Evolutionary conservation across 2,329 filamentous ascomycete species (phyloP), one percentile per base, ranked within the genome.

Genomic region (Plenodomus tracheiphilus): DNA sequence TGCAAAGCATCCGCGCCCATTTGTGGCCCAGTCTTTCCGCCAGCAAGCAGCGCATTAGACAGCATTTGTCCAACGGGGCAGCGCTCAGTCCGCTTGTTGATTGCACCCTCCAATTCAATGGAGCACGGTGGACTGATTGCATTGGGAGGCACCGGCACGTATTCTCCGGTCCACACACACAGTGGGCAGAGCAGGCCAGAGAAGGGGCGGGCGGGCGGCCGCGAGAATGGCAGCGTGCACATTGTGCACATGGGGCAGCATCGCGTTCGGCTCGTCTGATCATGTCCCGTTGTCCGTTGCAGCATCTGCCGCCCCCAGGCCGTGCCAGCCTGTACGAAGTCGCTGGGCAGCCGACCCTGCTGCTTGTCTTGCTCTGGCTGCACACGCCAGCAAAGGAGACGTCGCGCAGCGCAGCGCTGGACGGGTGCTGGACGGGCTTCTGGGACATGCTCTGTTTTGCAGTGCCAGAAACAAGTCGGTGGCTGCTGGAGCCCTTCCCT

Each of bases 221-320:
- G 60, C 49, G 46, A 59, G 19, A 46, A 49, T 58, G 60, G 60
- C 64, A 65, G 58, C 59, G 53, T 61, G 58, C 51, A 40, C 37
- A 51, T 36, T 22, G 44, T 40, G 48, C 47, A 56, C 59, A 53
- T 59, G 9, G 16, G 4, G 35, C 35, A 37, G 13, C 58, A 15
- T 32, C 28, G 9, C 8, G 28, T 32, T 11, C 49, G 43, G 52
- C 50, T 55, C 55, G 60, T 70, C 66, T 69, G 65, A 66, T 46
- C 43, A 57, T 51, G 59, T 56, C 50, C 53, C 53, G 51, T 58
- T 57, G 16, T 20, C 7, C 8, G 13, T 46, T 46, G 54, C 54
- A 56, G 53, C 46, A 43, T 50, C 49, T 52, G 51, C 56, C 53
- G 53, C 64, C 57, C 60, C n/a, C n/a, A n/a, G n/a, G n/a, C n/a